A percentile compares a stretch with the other conserved stretches of the same genome.
Evolutionary conservation across 176 grass and related monocot species (phyloP).

Genomic region (Rhynchospora pubera): DNA sequence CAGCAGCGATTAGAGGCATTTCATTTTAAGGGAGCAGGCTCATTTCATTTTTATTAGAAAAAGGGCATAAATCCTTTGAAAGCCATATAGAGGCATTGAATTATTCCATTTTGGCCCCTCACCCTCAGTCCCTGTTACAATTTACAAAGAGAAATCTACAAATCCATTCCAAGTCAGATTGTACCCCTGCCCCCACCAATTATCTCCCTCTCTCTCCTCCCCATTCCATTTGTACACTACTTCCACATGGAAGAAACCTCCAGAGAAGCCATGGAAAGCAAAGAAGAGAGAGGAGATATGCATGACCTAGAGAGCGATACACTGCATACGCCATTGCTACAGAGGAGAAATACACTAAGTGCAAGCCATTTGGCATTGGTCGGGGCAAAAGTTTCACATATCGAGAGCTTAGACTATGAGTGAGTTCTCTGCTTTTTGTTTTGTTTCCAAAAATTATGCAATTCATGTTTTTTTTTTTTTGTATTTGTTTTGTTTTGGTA

Average conservation of each 20-base stretch:
- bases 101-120: conserved; percentile 7
- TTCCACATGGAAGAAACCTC: conserved; percentile 21
- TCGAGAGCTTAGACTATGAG: conserved; percentile 99
- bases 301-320: conserved; percentile 30
- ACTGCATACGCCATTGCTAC: conserved; percentile 58
- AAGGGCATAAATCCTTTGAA: conserved; percentile 19
- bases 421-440: conserved; percentile 19
- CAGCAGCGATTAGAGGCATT: no score
- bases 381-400: conserved; percentile 90
- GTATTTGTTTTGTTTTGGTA: conserved; percentile 9
- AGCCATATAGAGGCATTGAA: conserved; percentile 13
- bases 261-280: neutral
- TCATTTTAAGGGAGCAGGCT: neutral
- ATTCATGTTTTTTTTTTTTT: conserved; percentile 9
- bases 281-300: conserved; percentile 13
- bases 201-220: neutral
- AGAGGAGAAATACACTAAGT: conserved; percentile 51
- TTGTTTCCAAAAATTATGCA: neutral
- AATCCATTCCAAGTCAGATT: neutral
- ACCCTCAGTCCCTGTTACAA: neutral
- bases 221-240: neutral
- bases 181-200: neutral
- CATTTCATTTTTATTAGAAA: neutral
- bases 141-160: neutral
- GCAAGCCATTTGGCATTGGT: conserved; percentile 82